phyloP scores from a whole-genome alignment of 257 asterid genomes.

The Solanum tarapatanum region DNA sequence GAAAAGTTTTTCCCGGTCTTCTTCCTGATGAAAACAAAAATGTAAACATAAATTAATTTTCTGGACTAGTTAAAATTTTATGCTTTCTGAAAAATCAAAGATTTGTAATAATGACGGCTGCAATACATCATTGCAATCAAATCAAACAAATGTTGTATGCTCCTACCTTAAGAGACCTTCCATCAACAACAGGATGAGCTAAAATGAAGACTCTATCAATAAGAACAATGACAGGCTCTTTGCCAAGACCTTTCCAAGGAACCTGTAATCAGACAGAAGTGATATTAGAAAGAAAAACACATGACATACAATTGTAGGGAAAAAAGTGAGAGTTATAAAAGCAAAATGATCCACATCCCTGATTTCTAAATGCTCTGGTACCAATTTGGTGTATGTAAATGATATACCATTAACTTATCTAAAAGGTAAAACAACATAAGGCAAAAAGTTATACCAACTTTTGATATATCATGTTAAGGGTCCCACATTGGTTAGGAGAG shows the following conservation, averaged over 20 bases:
- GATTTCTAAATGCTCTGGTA: not conserved
- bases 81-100: not conserved
- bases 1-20: slow-evolving; percentile 79
- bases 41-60: not conserved
- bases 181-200: slow-evolving; percentile 74
- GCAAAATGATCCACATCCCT: not conserved
- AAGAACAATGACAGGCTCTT: slow-evolving; percentile 98
- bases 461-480: not conserved
- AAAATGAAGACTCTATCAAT: slow-evolving; percentile 88
- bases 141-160: not conserved
- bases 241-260: slow-evolving; percentile 99
- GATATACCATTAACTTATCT: not conserved
- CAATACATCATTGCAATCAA: not conserved
- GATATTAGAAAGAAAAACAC: slow-evolving; percentile 7
- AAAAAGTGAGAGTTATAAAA: not conserved
- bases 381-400: not conserved
- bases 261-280: slow-evolving; percentile 34
- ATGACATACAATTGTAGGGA: not conserved
- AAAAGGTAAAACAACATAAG: not conserved
- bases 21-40: slow-evolving; percentile 44
- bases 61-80: not conserved
- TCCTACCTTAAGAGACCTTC: slow-evolving; percentile 68
- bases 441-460: not conserved
- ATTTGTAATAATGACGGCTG: not conserved
- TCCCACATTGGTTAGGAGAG: not conserved